Evolutionary conservation across 1,139 yeast genomes (phyloP), one percentile per base, ranked within the genome.

Genomic region (Kodamaea arcana): DNA sequence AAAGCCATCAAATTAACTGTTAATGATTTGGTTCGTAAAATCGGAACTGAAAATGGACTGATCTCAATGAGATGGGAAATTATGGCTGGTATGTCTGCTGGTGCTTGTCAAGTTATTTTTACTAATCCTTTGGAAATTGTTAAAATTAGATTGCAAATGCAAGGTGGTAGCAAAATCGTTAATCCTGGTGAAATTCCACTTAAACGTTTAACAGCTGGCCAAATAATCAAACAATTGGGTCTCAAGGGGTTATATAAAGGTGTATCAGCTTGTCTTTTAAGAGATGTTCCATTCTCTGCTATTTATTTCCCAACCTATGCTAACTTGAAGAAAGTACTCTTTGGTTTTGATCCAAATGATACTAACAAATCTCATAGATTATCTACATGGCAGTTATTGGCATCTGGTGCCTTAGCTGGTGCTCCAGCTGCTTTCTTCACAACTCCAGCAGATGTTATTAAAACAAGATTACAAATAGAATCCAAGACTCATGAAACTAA

Each of bases 281-380:
- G 98, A 62, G 98, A 92, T 62, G 95, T 92, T 29, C 97, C 98
- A 30, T 92, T 92, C 61, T 83, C 95, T 27, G 97, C 97, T 32
- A 92, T 92, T 48, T 92, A 92, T 67, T 92, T 92, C 80, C 98
- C 98, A 36, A 80, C 97, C 10, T 92, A 92, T 61, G 95, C 97
- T 26, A 95, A 90, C 60, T 73, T 92, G 51, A 92, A 92, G 62
- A 82, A 78, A 60, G 77, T 80, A 50, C 58, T 86, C 49, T 90
- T 88, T 60, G 78, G 84, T 38, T 92, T 84, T 54, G 95, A 92
- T 49, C 95, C 96, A 5, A 54, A 55, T 35, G 72, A 67, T 50
- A 62, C 69, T 14, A 61, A 62, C 40, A 70, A 68, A 49, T 68
- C 72, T 47, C 72, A 69, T 36, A 64, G 71, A 41, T 74, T 92